A percentile compares a stretch with the other conserved stretches of the same genome.
Evolutionary conservation across 2,329 filamentous ascomycete species (phyloP).

Genomic region (Neocucurbitaria cava): DNA sequence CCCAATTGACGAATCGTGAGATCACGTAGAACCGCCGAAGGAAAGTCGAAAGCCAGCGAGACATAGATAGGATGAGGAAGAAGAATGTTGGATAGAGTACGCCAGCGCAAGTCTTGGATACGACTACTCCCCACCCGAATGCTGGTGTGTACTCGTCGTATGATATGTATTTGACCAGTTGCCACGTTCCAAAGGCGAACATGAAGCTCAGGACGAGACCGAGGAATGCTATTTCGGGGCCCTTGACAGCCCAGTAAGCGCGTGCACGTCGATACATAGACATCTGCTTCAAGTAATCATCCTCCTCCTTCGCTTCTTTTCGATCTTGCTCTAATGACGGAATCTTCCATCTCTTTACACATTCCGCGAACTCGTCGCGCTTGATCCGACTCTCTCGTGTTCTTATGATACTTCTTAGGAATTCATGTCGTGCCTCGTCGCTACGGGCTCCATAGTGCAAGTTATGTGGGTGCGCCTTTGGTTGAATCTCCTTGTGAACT

Average conservation of each 20-base stretch:
- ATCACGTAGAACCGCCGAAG: slow-evolving; percentile 60
- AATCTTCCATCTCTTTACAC: slow-evolving; percentile 57
- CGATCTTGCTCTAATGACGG: slow-evolving; percentile 58
- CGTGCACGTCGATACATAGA: slow-evolving; percentile 55
- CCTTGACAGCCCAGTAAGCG: slow-evolving; percentile 64
- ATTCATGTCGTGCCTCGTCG: slow-evolving; percentile 57
- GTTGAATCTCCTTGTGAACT: slow-evolving; percentile 60
- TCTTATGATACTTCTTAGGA: slow-evolving; percentile 60
- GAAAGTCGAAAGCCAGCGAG: slow-evolving; percentile 62
- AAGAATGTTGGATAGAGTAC: slow-evolving; percentile 65
- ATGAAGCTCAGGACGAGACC: slow-evolving; percentile 57
- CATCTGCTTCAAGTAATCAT: slow-evolving; percentile 56
- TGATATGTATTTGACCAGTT: slow-evolving; percentile 61
- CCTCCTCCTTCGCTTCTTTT: slow-evolving; percentile 56
- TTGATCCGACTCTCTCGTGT: slow-evolving; percentile 54
- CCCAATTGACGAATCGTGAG: slow-evolving; percentile 65
- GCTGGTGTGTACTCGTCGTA: slow-evolving; percentile 55
- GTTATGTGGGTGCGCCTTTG: slow-evolving; percentile 56
- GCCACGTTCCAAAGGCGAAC: slow-evolving; percentile 63
- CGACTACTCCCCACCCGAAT: slow-evolving; percentile 63
- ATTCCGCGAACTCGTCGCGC: slow-evolving; percentile 55
- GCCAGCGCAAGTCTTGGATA: slow-evolving; percentile 64
- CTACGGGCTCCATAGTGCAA: slow-evolving; percentile 49
- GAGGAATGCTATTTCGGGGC: slow-evolving; percentile 60
- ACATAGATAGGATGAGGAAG: slow-evolving; percentile 66